Conservation (phyloP, 495 filamentous ascomycete species). For the Penicillium cataractarum region DNA sequence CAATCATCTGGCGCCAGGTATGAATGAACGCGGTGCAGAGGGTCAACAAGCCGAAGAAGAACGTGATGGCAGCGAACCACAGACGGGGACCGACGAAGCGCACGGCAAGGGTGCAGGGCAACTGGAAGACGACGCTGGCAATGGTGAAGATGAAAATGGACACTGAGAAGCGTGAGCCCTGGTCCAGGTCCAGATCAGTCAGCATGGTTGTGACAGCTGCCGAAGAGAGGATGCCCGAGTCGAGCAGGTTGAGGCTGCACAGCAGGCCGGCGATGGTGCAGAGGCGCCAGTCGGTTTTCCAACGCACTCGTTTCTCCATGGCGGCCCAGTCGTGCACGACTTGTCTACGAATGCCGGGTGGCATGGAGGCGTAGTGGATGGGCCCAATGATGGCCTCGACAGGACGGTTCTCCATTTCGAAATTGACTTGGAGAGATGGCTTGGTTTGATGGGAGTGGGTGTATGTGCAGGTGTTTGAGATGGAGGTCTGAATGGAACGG, state of each 20-base stretch:
- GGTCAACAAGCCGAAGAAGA: slow-evolving; percentile 72
- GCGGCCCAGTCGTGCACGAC: neutral
- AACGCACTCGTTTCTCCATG: slow-evolving; percentile 51
- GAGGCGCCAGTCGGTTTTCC: slow-evolving; percentile 72
- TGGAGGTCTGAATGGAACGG: neutral
- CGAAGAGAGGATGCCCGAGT: slow-evolving; percentile 76
- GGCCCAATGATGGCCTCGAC: neutral
- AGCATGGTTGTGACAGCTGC: slow-evolving; percentile 78
- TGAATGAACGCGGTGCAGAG: slow-evolving; percentile 64
- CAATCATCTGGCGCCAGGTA: slow-evolving; percentile 76
- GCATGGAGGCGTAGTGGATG: neutral
- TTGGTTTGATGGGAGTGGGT: neutral
- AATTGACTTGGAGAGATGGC: neutral
- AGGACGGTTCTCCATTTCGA: neutral
- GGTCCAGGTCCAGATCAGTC: slow-evolving; percentile 60
- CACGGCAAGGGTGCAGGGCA: slow-evolving; percentile 73
- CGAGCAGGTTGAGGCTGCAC: slow-evolving; percentile 72
- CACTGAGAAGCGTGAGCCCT: slow-evolving; percentile 68
- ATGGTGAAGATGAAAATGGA: slow-evolving; percentile 82
- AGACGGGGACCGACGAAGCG: slow-evolving; percentile 67
- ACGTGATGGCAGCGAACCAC: slow-evolving; percentile 70
- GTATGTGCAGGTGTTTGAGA: neutral
- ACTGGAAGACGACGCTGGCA: slow-evolving; percentile 72
- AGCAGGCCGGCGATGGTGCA: slow-evolving; percentile 76
- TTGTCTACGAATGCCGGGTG: neutral